These are phyloP conservation scores for Lobosporangium transversale DNA, from an alignment of 192 early-diverging fungal species.

Conservation along the genomic window DNA sequence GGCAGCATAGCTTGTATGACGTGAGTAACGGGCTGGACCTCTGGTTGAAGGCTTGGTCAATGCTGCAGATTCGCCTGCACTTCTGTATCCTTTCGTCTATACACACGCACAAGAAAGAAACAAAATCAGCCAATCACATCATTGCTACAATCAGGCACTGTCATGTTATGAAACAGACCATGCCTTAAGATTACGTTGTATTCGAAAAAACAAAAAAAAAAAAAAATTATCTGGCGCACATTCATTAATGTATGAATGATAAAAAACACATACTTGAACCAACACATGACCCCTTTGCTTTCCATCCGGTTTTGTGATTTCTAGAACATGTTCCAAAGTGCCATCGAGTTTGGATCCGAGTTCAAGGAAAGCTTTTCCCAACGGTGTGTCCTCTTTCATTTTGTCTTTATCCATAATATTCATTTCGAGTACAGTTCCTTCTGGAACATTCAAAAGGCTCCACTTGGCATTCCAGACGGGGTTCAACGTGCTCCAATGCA, in stretches of 20 bases:
- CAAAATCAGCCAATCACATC: neutral
- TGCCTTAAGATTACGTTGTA: too few relatives aligned
- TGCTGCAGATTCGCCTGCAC: constrained; percentile 5
- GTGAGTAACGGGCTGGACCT: constrained; percentile 38
- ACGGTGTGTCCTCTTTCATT: constrained; percentile 43
- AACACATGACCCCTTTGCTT: constrained; percentile 14
- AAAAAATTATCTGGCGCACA: too few relatives aligned
- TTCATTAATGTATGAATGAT: too few relatives aligned
- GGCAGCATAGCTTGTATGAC: constrained; percentile 52
- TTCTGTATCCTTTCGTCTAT: constrained; percentile 22
- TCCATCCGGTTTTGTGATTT: constrained; percentile 23
- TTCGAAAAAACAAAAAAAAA: too few relatives aligned
- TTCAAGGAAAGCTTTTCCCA: constrained; percentile 15
- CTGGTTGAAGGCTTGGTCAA: constrained; percentile 18
- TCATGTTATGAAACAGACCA: too few relatives aligned
- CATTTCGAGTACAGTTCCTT: constrained; percentile 18
- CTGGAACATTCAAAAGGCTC: constrained; percentile 27
- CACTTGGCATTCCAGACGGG: constrained; percentile 42
- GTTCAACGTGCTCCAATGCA: constrained; percentile 40
- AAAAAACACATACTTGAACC: constrained; percentile 14
- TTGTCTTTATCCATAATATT: constrained; percentile 43
- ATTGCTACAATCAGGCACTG: too few relatives aligned
- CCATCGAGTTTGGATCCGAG: constrained; percentile 23
- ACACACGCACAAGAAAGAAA: neutral
- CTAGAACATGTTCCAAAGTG: constrained; percentile 22